Base-by-base conservation (phyloP, 1,284 basidiomycete genomes). In the Coniophora puteana region DNA sequence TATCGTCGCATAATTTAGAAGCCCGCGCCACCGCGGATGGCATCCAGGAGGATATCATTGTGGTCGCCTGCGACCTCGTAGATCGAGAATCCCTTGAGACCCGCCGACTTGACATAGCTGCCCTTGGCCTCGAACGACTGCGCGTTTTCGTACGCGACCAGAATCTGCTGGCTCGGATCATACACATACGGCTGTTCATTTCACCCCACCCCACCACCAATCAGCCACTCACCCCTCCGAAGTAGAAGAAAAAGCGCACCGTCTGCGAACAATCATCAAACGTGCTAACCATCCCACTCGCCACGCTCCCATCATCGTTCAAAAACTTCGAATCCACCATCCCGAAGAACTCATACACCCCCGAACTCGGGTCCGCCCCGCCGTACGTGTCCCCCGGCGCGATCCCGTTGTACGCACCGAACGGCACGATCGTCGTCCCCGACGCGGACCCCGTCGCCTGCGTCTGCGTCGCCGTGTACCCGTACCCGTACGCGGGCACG, bases 401-500 rank as follows among this genome's bases (percentile, higher is more conserved):
- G 32, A 68, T 67, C 32, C 59, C 51, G 25, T 54, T 53, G 56
- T 73, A 83, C 10, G 68, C 34, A 12, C 61, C 62, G 23, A 81
- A 59, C 30, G 51, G 48, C 46, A 70, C 60, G 3, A 82, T 82
- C 14, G 54, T 55, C 1, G 59, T 47, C 40, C 46, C 13, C 48
- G 61, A 12, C 46, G 63, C 59, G 0, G 33, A 61, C 12, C 21
- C 33, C 8, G 16, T 35, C 5, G 33, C 33, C 24, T 50, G 50
- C 5, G 39, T 25, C n/a, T 53, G 50, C n/a, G 54, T 52, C 38
- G 82, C 74, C 36, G 57, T 52, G 68, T 68, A 84, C 16, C 75
- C 74, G 59, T 83, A 80, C 2, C 80, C 86, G 62, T 91, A 93
- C 11, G 81, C 71, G 11, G 91, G 79, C 2, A 93, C 79, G 42